Evolutionary conservation across 192 early-diverging fungal genomes (phyloP).

Genomic region (Gryganskiella cystojenkinii): DNA sequence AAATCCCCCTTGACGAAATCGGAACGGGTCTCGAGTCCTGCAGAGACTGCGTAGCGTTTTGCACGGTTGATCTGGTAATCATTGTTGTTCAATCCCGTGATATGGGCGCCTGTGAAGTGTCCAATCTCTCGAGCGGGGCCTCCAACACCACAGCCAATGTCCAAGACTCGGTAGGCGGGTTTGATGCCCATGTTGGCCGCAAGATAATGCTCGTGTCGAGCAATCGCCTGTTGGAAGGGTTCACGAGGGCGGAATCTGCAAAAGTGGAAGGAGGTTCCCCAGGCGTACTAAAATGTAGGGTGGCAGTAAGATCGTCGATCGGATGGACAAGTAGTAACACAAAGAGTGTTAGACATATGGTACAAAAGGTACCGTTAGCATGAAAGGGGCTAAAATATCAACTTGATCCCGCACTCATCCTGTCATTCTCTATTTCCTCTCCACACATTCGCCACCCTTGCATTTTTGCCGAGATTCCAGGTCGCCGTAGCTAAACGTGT

Average conservation of each 20-base stretch:
- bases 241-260: constrained; percentile 78
- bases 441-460: no score
- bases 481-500: no score
- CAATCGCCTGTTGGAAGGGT: constrained; percentile 78
- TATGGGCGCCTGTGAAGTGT: constrained; percentile 75
- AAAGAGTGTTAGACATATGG: no score
- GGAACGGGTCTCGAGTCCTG: constrained; percentile 67
- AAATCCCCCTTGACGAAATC: constrained; percentile 75
- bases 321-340: no score
- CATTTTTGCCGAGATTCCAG: no score
- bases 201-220: constrained; percentile 86
- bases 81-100: constrained; percentile 95
- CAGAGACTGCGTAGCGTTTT: constrained; percentile 75
- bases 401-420: no score
- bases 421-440: no score
- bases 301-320: no score
- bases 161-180: constrained; percentile 73
- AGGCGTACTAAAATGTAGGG: constrained; percentile 39
- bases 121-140: constrained; percentile 90
- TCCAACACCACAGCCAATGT: constrained; percentile 95
- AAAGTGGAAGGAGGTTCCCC: constrained; percentile 93
- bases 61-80: constrained; percentile 89
- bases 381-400: no score
- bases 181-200: constrained; percentile 74
- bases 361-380: no score